Conservation (phyloP, 108 stramenopile genomes). For the Chaetoceros muelleri region DNA sequence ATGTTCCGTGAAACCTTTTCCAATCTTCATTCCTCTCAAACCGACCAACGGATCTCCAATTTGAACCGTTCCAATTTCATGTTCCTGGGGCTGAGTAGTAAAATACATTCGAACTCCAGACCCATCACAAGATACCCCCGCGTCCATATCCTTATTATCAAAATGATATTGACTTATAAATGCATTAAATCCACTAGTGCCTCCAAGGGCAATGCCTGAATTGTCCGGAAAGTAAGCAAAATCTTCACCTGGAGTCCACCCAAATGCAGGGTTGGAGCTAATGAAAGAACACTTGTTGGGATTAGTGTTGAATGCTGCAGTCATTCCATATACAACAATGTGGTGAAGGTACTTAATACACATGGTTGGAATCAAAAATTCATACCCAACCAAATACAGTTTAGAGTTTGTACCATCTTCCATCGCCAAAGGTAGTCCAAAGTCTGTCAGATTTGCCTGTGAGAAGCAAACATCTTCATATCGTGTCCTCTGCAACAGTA, state of each 20-base stretch:
- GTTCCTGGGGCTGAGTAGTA: slow-evolving; percentile 17
- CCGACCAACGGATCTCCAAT: slow-evolving; percentile 34
- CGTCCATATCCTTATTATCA: slow-evolving; percentile 27
- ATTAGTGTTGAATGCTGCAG: not conserved
- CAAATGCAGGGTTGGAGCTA: slow-evolving; percentile 11
- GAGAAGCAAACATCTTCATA: slow-evolving; percentile 36
- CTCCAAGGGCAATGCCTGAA: slow-evolving; percentile 29
- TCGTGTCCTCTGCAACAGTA: slow-evolving; percentile 21
- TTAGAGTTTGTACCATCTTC: slow-evolving; percentile 8
- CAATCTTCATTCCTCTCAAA: slow-evolving; percentile 15
- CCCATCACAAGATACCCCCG: slow-evolving; percentile 27
- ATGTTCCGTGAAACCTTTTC: slow-evolving; percentile 16
- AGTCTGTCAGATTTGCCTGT: slow-evolving; percentile 17
- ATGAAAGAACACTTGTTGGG: not conserved
- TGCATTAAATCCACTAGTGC: slow-evolving; percentile 15
- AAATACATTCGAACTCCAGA: slow-evolving; percentile 37
- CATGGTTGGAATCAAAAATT: slow-evolving; percentile 16
- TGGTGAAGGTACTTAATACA: slow-evolving; percentile 26
- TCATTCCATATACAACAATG: slow-evolving; percentile 13
- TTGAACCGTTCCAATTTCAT: slow-evolving; percentile 26
- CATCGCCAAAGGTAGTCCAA: slow-evolving; percentile 17
- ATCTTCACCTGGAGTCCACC: slow-evolving; percentile 39
- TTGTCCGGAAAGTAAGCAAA: slow-evolving; percentile 21
- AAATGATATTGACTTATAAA: slow-evolving; percentile 35
- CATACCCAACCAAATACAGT: slow-evolving; percentile 20